Evolutionary conservation across 768 basidiomycete species (phyloP).

Genomic region (Naganishia vaughanmartiniae): DNA sequence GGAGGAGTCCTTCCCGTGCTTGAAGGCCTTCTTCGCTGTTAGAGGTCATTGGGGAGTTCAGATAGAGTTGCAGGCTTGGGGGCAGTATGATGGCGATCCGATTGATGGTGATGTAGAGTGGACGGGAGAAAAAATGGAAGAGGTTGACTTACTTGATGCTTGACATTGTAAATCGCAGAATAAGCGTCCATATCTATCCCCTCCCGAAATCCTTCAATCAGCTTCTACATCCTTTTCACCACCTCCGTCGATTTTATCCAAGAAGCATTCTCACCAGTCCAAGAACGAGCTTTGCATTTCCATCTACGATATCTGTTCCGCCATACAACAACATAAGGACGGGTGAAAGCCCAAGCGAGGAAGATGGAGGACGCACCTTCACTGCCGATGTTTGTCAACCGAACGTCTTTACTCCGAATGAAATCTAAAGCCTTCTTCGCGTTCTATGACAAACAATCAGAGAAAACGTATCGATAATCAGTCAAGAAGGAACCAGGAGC

Average conservation of each 20-base stretch:
- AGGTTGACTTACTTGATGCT: slow-evolving; percentile 76
- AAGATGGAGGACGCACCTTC: slow-evolving; percentile 63
- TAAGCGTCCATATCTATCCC: slow-evolving; percentile 85
- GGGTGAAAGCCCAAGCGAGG: neutral
- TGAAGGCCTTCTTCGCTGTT: slow-evolving; percentile 94
- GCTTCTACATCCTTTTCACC: neutral
- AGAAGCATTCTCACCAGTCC: slow-evolving; percentile 52
- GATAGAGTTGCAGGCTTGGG: no score
- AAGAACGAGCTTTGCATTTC: slow-evolving; percentile 96
- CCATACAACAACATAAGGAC: neutral
- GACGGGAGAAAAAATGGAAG: slow-evolving; percentile 10
- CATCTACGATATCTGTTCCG: slow-evolving; percentile 85
- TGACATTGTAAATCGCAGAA: slow-evolving; percentile 94
- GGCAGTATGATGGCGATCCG: no score
- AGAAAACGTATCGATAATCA: neutral
- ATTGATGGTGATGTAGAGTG: no score
- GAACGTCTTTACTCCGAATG: slow-evolving; percentile 88
- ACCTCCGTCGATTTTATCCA: neutral
- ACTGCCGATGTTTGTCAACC: slow-evolving; percentile 88
- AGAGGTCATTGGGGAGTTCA: neutral
- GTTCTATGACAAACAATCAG: slow-evolving; percentile 58
- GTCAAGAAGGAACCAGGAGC: neutral
- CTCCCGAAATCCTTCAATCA: neutral
- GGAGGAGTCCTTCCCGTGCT: slow-evolving; percentile 90
- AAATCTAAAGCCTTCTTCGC: slow-evolving; percentile 95